Conservation (phyloP, 495 filamentous ascomycete species). For the Penicillium psychrofluorescens region DNA sequence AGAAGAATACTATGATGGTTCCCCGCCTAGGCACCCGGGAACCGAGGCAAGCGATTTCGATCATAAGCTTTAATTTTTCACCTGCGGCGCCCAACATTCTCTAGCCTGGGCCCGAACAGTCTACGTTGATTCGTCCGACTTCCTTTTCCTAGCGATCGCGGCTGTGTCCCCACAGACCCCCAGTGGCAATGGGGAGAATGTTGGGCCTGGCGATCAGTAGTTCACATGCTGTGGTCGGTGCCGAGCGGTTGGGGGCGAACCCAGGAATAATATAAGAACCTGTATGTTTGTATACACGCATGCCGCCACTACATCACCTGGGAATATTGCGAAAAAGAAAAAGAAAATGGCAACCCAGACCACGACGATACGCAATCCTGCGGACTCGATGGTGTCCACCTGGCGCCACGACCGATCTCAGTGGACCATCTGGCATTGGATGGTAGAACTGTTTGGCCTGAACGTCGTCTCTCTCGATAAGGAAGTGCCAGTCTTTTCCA, state of each 20-base stretch:
- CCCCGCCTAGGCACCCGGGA: slow-evolving; percentile 4
- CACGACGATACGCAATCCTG: slow-evolving; percentile 5
- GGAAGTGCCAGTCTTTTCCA: slow-evolving; percentile 15
- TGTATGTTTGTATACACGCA: not conserved
- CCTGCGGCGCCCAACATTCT: not conserved
- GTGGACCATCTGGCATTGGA: slow-evolving; percentile 15
- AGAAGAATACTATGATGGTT: not conserved
- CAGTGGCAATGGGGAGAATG: not conserved
- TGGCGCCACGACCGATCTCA: slow-evolving; percentile 19
- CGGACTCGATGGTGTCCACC: slow-evolving; percentile 22
- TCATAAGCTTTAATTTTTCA: slow-evolving; percentile 7
- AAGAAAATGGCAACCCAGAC: slow-evolving; percentile 4
- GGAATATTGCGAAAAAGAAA: not conserved
- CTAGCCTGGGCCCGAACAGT: not conserved
- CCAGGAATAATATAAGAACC: slow-evolving; percentile 1
- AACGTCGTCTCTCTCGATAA: slow-evolving; percentile 11
- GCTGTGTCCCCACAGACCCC: not conserved
- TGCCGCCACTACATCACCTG: not conserved
- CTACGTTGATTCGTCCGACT: slow-evolving; percentile 1
- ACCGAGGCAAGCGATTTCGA: slow-evolving; percentile 7
- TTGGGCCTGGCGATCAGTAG: slow-evolving; percentile 8
- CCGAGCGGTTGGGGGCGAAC: not conserved
- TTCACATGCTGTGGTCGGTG: slow-evolving; percentile 5
- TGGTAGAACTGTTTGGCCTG: slow-evolving; percentile 17
- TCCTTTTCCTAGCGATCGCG: not conserved